Base-by-base conservation (phyloP, 805 yeast genomes). In the Nakazawaea peltata region DNA sequence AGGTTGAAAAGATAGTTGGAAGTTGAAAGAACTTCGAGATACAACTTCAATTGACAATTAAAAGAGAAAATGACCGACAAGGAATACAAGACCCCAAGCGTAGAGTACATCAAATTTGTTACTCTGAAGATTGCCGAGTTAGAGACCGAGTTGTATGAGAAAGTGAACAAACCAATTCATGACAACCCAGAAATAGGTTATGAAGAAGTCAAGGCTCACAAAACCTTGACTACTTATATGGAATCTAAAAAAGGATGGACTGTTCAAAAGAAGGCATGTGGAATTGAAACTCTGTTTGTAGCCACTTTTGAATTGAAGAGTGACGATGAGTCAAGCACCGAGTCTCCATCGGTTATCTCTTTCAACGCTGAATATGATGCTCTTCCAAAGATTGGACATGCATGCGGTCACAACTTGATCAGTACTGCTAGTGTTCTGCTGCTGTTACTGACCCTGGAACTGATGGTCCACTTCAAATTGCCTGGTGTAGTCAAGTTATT, bases 361-460 rank as follows among this genome's bases (percentile, higher is more conserved):
- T 46, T 42, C 34, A 52, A 51, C 36, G 47, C 54, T 10, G 57
- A 52, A 36, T 48, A 43, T 34, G 57, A 51, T 30, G 56, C 57
- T 3, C 33, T 52, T 11, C 57, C 57, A 5, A 46, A 37, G 12
- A 46, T 50, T 35, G 57, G 57, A 4, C 57, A 52, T 43, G 54
- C 53, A 4, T 52, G 57, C 38, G 57, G 57, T 15, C 57, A 52
- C 32, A 52, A 52, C 35, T 41, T 52, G 32, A 52, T 51, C 31
- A 53, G 56, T 9, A 41, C 48, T 22, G 24, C 48, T 4, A 41
- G 50, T 16, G 47, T 50, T 8, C 39, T 43, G 5, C 48, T 47
- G 8, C 48, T 49, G 9, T 19, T 48, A 11, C 31, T 44, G 15
- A 35, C 45, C 4, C 46, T 48, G n/a, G 19, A 39, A 15, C 45